Base-by-base conservation (phyloP, 106 monocot species). In the Xerophyta viscosa region DNA sequence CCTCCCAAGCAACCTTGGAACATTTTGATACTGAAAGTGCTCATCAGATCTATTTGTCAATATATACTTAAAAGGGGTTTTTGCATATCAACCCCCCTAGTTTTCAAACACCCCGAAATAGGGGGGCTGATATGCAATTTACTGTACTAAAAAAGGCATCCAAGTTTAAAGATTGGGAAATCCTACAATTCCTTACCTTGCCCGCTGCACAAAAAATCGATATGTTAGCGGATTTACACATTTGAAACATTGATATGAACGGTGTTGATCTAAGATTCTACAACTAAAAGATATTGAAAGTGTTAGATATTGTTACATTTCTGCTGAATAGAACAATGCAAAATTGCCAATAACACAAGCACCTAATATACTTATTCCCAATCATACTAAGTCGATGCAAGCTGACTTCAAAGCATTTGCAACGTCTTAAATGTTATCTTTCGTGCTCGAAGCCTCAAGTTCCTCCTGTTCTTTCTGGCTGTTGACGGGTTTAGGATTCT, bases 391-490 rank as follows among this genome's bases (percentile, higher is more conserved):
- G 6, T 39, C 39, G 15, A 39, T 12, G 33, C 7, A 11, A 6
- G 11, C 7, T 33, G 33, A 33, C 33, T 6, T 33, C 11, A 6
- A 5, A 33, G 11, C 39, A 2, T 8, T 7, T 39, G 39, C 6
- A 2, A 10, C 15, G 1, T 18, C 0, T 85, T 61, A 79, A 18
- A 47, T 29, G 10, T 46, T 74, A 12, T 87, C 81, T 39, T 81
- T 71, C 37, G 56, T 57, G 47, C 58, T 59, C 14, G 79, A 66
- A 1, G 69, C 37, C 64, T 85, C 76, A 26, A 66, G 72, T 50
- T 78, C 74, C 59, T 82, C 69, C 29, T 64, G 61, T 4, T 69
- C 76, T 29, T 75, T 68, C 13, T 31, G 20, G 36, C 18, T 54
- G 41, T 4, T 47, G 27, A 61, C 50, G 3, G 63, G 50, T 59